Evolutionary conservation across 202 grass and related monocot genomes (phyloP).

Genomic region (Digitaria exilis): DNA sequence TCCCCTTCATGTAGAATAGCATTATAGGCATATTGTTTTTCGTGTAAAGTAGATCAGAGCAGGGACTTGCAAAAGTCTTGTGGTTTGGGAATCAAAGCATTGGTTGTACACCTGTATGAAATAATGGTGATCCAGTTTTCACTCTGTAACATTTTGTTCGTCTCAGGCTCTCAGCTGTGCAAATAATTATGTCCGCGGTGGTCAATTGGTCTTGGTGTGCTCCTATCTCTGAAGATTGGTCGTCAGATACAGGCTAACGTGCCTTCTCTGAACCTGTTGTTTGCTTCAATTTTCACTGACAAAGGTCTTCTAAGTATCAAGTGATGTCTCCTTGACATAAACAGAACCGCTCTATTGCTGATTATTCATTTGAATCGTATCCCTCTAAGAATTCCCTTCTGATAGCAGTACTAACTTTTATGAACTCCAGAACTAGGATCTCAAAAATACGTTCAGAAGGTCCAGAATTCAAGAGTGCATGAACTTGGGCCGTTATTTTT

Average conservation of each 20-base stretch:
- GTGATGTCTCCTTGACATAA: not conserved
- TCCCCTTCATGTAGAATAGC: conserved; percentile 28
- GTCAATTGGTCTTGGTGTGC: not conserved
- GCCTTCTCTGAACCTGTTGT: not conserved
- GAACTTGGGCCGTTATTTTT: too few relatives aligned
- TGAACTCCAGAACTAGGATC: too few relatives aligned
- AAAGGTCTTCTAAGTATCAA: too few relatives aligned
- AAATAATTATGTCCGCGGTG: too few relatives aligned
- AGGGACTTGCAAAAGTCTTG: conserved; percentile 19
- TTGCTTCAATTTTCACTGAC: not conserved
- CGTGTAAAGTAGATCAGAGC: conserved; percentile 52
- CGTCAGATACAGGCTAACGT: not conserved
- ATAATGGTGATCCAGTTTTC: conserved; percentile 40
- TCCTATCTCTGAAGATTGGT: conserved; percentile 12
- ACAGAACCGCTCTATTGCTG: not conserved
- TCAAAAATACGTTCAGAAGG: too few relatives aligned
- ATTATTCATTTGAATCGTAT: not conserved
- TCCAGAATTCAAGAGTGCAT: too few relatives aligned
- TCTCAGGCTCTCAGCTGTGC: too few relatives aligned
- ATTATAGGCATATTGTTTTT: conserved; percentile 47
- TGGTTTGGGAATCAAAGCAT: conserved; percentile 37
- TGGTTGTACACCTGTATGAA: conserved; percentile 45
- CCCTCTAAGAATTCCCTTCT: not conserved
- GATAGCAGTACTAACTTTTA: not conserved
- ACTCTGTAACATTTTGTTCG: not conserved